Evolutionary conservation across 805 yeast species (phyloP), one percentile per base, ranked within the genome.

Genomic region (Yamadazyma endophytica): DNA sequence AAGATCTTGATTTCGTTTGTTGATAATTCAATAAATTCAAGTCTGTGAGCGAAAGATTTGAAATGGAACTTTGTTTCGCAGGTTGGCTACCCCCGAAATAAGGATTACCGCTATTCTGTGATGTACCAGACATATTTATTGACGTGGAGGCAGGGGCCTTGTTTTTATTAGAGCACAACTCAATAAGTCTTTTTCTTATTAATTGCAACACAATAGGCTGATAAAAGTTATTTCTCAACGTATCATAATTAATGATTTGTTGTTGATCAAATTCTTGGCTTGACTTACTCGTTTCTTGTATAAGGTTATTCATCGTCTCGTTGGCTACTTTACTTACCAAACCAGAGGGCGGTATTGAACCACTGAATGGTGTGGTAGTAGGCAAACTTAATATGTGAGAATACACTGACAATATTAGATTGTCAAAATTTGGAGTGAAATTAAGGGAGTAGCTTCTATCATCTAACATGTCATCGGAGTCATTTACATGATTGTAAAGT

Each of bases 291-390:
- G 47, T 44, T 20, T 33, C 28, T 13, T 36, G 24, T 9, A 60
- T 39, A 30, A 64, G 42, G 28, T 38, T 44, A 22, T 32, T 39
- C 59, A 64, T 50, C 6, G 64, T 58, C 37, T 65, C 70, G 39
- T 58, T 58, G 20, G 70, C 69, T n/a, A 64, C 68, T 36, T 56
- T 58, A 23, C 67, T 57, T 14, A 58, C 70, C 29, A 65, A 47
- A 1, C 72, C 72, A 46, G 65, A 61, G 3, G 72, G 72, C 12
- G 72, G 72, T 7, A 56, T 49, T 9, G 40, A 28, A 2, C 72
- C 72, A 50, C 56, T 55, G 30, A 65, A 65, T 9, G 72, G 72
- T 13, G 70, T 64, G 3, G 70, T 64, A 13, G 72, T 65, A 24
- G 72, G 72, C 25, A 61, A 56, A 20, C 60, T 52, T 28, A 64